Evolutionary conservation across 139 green algal genomes (phyloP), one percentile per base, ranked within the genome.

Genomic region (Closterium sp.): DNA sequence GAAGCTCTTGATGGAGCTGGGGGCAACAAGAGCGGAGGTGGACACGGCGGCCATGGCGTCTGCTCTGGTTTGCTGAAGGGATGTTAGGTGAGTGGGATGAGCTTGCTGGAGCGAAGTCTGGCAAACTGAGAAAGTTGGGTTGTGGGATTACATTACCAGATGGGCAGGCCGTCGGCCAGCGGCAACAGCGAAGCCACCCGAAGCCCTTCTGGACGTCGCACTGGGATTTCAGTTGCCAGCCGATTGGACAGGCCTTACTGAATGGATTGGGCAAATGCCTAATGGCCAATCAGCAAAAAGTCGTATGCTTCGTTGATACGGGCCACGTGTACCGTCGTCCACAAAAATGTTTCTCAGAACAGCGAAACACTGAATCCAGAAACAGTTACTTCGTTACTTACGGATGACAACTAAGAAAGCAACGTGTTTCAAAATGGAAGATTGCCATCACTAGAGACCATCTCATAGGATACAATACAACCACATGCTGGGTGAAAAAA

Each of bases 1-100:
- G 87, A 90, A 90, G 55, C 36, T 69, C n/a, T 33, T 33, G 30
- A 86, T 81, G 34, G 33, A 69, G 33, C 34, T 85, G 87, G 87
- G 21, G 35, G 87, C 69, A 64, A 90, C 34, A 81, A 84, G 34
- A 90, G 87, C 87, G 87, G 87, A 86, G 23, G 87, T 30, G 76
- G 87, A 35, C 21, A 90, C 34, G 21, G 87, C 87, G 35, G 87
- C 87, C 87, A 90, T 90, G 87, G 34, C 23, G 69, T 28, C 87
- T 25, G 87, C 25, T 35, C 32, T 85, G 87, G 43, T 28, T 69
- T 69, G 8, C 12, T 16, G 21, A 16, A 69, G 23, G 43, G 43
- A 16, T 16, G 43, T 69, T 25, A 28, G 43, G 43, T 69, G 43
- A 69, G 43, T 69, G 3, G 43, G 43, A 69, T 69, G 12, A 69